phyloP scores from a whole-genome alignment of 306 rosid genomes.

The Cucumis hystrix region DNA sequence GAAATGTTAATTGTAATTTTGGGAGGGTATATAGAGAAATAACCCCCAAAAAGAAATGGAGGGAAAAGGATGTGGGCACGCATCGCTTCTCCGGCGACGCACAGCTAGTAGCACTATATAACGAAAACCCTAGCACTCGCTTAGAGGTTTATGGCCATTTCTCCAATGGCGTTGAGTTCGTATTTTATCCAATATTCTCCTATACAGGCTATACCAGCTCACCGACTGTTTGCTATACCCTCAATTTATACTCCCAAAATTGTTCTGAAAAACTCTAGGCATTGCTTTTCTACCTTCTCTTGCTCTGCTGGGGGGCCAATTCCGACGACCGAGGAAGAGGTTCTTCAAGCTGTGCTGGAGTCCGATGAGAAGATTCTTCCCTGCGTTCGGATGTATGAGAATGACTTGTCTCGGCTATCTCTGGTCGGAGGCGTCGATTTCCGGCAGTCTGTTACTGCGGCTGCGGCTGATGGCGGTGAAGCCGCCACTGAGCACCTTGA shows the following conservation, averaged over 20 bases:
- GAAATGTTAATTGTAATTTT: neutral
- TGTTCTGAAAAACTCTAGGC: conserved; percentile 10
- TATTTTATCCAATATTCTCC: neutral
- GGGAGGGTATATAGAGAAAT: neutral
- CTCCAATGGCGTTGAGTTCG: neutral
- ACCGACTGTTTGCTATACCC: neutral
- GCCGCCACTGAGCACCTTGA: conserved; percentile 66
- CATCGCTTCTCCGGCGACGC: neutral
- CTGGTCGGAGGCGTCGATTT: conserved; percentile 68
- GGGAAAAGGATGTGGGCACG: neutral
- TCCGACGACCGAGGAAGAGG: conserved; percentile 51
- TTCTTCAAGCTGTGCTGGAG: conserved; percentile 54
- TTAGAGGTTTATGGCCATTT: neutral
- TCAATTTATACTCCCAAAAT: conserved; percentile 1
- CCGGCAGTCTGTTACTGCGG: conserved; percentile 74
- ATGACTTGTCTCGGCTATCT: conserved; percentile 47
- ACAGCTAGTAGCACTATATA: neutral
- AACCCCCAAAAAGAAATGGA: neutral
- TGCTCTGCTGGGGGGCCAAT: conserved; percentile 31
- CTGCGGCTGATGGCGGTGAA: conserved; percentile 81
- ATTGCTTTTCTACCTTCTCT: conserved; percentile 21
- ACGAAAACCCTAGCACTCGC: neutral
- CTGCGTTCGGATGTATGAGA: conserved; percentile 67
- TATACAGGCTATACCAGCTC: neutral
- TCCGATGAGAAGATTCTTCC: conserved; percentile 56